A percentile compares a stretch with the other conserved stretches of the same genome.
Conservation (phyloP, 2,329 filamentous ascomycete species). For the Leptographium procerum region DNA sequence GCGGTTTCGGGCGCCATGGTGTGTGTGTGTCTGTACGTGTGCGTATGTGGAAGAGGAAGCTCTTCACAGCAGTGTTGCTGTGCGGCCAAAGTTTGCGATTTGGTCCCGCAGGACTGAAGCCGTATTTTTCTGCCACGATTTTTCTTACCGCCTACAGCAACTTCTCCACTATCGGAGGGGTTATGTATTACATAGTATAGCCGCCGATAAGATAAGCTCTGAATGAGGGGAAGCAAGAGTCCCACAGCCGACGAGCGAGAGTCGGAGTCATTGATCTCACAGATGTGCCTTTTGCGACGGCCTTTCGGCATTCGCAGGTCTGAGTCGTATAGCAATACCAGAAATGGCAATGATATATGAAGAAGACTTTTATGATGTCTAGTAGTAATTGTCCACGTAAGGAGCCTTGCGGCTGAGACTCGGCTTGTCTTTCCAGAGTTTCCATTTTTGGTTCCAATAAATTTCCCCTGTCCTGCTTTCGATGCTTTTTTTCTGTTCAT, state of each 20-base stretch:
- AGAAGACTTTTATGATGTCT: too few relatives aligned
- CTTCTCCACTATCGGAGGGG: background rate
- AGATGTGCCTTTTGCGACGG: too few relatives aligned
- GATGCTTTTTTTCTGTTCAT: background rate
- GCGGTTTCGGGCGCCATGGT: background rate
- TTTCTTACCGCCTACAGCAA: background rate
- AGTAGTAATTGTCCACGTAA: background rate
- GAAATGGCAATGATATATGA: too few relatives aligned
- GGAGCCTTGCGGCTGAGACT: background rate
- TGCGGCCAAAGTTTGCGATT: background rate
- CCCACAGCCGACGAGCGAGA: too few relatives aligned
- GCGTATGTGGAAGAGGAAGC: background rate
- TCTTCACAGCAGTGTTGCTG: background rate
- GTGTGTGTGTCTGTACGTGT: background rate
- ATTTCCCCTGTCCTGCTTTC: background rate
- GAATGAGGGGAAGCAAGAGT: background rate
- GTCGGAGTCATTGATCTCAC: too few relatives aligned
- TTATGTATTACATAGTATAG: too few relatives aligned
- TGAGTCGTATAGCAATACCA: too few relatives aligned
- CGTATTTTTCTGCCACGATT: background rate
- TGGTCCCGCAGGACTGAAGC: background rate
- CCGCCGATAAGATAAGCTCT: constrained; percentile 5
- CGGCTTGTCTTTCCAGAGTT: background rate
- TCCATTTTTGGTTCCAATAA: background rate
- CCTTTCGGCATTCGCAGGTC: too few relatives aligned